Evolutionary conservation across 2,329 filamentous ascomycete genomes (phyloP), one percentile per base, ranked within the genome.

Genomic region (Orbilia ellipsospora): DNA sequence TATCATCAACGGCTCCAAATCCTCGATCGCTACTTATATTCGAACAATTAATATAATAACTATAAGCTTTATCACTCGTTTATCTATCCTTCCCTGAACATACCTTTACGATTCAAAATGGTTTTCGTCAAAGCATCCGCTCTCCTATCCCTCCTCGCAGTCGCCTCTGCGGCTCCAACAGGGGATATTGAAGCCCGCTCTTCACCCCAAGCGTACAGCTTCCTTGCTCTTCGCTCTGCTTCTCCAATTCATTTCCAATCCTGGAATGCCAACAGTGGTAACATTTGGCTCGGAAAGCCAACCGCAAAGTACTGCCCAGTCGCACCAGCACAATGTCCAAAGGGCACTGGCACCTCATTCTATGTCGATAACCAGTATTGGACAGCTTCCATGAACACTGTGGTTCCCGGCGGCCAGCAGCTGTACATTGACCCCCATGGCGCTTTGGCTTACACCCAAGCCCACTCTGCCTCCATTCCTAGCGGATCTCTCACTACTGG

Each of bases 361-460:
- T 79, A 81, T 42, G 82, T 83, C 31, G 81, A 82, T 15, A 78
- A 76, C 54, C 5, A 56, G 7, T 18, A 15, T 5, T 54, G 66
- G n/a, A 78, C 79, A 7, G 63, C 59, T 54, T 78, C 83, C 77
- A 82, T 83, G 81, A 44, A 84, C 82, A 85, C 87, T 36, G 80
- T 84, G 31, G 89, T 90, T 3, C 88, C 89, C 4, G 89, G 89
- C 28, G 89, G 89, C 26, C 89, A 91, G 79, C 82, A 84, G 69
- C 84, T 90, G 78, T 91, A 88, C 80, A 84, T 90, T 68, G 83
- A 82, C 2, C 83, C 85, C 2, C 81, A 84, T 26, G 89, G 89
- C 4, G 82, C 84, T 8, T 80, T 91, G 68, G 83, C 84, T 65
- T 90, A 87, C 82, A 87, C 88, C 0, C 77, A 79, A 18, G 84